Conservation (phyloP, 768 basidiomycete species). For the Auricularia heimuer region DNA sequence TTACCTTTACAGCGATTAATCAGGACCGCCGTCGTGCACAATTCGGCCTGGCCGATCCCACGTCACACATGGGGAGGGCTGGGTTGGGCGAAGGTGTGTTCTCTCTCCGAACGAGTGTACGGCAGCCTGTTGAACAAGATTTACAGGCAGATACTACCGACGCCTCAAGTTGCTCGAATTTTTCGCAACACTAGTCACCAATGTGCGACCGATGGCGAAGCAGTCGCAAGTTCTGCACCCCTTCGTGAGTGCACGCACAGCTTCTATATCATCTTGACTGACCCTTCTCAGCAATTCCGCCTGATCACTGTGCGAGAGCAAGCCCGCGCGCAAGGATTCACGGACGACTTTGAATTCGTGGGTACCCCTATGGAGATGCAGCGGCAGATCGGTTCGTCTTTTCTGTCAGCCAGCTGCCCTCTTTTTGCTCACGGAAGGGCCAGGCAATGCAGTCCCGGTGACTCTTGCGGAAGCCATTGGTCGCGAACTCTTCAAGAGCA, state of each 20-base stretch:
- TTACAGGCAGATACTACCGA: constrained; percentile 28
- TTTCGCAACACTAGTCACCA: constrained; percentile 71
- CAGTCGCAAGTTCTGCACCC: constrained; percentile 63
- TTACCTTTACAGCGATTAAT: no score
- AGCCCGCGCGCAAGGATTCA: constrained; percentile 74
- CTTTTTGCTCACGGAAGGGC: neutral
- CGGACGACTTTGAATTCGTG: constrained; percentile 57
- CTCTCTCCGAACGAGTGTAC: neutral
- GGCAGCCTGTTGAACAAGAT: neutral
- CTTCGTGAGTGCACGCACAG: constrained; percentile 31
- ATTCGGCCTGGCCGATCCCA: no score
- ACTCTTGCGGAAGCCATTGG: constrained; percentile 4
- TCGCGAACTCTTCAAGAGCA: constrained; percentile 2
- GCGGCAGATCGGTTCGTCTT: neutral
- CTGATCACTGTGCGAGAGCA: constrained; percentile 68
- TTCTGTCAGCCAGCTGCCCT: neutral
- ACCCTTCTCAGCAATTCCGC: constrained; percentile 26
- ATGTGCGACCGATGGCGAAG: constrained; percentile 70
- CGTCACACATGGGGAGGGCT: neutral
- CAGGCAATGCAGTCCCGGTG: constrained; percentile 4
- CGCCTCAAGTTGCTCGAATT: constrained; percentile 44
- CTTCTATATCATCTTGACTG: neutral
- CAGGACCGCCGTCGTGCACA: no score
- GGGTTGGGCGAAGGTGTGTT: neutral
- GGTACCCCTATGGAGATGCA: neutral